phyloP scores from a whole-genome alignment of 2,329 filamentous ascomycete species.

The Trichoderma koningii region DNA sequence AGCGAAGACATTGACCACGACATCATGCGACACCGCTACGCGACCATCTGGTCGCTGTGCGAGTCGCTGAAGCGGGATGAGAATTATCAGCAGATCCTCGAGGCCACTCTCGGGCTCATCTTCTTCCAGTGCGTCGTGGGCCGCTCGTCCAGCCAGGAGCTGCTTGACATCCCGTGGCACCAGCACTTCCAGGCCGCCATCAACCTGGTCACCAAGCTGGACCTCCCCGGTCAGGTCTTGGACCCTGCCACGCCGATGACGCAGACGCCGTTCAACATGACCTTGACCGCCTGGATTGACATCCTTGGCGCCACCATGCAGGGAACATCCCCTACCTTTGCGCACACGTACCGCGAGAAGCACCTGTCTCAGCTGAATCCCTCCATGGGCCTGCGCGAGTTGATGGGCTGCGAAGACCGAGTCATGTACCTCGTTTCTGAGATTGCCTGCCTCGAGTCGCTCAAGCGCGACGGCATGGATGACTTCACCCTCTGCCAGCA shows the following conservation, averaged over 20 bases:
- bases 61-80: constrained; percentile 77
- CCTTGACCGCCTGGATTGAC: constrained; percentile 91
- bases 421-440: constrained; percentile 99
- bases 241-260: constrained; percentile 53
- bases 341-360: constrained; percentile 94
- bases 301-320: constrained; percentile 94
- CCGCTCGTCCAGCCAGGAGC: constrained; percentile 70
- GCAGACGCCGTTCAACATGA: constrained; percentile 91
- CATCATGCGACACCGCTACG: constrained; percentile 88
- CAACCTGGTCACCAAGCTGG: constrained; percentile 80
- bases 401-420: constrained; percentile 96
- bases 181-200: constrained; percentile 93
- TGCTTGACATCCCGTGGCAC: constrained; percentile 94
- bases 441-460: constrained; percentile 90
- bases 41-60: constrained; percentile 83
- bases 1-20: constrained; percentile 81
- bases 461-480: constrained; percentile 81
- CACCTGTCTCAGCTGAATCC: constrained; percentile 68
- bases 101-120: constrained; percentile 91
- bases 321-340: constrained; percentile 81
- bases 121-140: constrained; percentile 95
- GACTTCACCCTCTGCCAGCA: constrained; percentile 85
- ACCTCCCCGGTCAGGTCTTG: constrained; percentile 70
- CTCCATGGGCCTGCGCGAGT: constrained; percentile 75
- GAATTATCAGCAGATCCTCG: constrained; percentile 83